Conservation (phyloP, 805 yeast species). For the Myxozyma monticola region DNA sequence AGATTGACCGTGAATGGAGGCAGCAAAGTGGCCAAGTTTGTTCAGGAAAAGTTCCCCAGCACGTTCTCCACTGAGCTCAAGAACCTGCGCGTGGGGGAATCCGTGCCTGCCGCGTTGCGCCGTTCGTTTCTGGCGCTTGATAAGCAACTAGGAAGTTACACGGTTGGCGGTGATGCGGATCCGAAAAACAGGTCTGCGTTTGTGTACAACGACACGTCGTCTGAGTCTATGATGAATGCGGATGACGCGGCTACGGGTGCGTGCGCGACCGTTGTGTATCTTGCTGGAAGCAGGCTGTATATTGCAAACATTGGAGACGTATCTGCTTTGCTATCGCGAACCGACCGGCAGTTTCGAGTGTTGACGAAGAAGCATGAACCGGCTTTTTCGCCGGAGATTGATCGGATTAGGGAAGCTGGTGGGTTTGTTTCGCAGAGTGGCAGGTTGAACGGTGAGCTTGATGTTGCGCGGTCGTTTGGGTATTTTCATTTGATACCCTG, state of each 20-base stretch:
- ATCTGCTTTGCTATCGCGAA: conserved; percentile 72
- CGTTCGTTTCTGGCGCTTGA: conserved; percentile 78
- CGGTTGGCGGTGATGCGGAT: conserved; percentile 26
- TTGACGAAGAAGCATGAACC: conserved; percentile 84
- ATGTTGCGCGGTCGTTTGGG: conserved; percentile 89
- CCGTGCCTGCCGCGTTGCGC: conserved; percentile 73
- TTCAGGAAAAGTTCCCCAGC: conserved; percentile 69
- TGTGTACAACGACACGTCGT: conserved; percentile 8
- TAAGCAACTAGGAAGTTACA: conserved; percentile 66
- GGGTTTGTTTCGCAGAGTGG: conserved; percentile 87
- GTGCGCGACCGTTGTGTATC: conserved; percentile 76
- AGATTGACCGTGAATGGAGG: conserved; percentile 48
- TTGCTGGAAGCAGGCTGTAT: conserved; percentile 67
- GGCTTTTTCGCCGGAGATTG: conserved; percentile 69
- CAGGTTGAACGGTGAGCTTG: conserved; percentile 76
- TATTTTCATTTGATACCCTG: conserved; percentile 83
- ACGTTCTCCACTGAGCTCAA: conserved; percentile 68
- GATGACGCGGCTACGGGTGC: conserved; percentile 80
- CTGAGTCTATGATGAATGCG: conserved; percentile 56
- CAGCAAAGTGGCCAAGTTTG: conserved; percentile 58
- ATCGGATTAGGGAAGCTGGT: conserved; percentile 84
- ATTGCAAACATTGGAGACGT: conserved; percentile 92
- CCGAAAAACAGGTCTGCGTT: conserved; percentile 31
- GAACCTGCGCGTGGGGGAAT: conserved; percentile 47
- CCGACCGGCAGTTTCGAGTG: conserved; percentile 75